These are phyloP conservation scores for Blastobotrys parvus DNA, from an alignment of 805 yeast species.

Conservation along the genomic window DNA sequence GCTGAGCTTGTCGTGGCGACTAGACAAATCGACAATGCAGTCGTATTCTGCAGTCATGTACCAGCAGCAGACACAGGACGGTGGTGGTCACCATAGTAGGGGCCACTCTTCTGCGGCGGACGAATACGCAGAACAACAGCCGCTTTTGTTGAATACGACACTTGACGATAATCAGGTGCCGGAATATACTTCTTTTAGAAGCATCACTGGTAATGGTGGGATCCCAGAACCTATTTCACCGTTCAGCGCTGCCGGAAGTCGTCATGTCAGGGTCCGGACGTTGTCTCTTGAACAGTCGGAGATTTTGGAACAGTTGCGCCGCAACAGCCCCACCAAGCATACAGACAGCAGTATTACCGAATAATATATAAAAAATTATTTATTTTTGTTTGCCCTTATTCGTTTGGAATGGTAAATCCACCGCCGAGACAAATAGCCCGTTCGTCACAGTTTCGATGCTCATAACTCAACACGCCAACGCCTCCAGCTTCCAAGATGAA, in stretches of 20 bases:
- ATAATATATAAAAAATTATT: too few relatives aligned
- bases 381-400: too few relatives aligned
- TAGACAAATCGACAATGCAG: conserved; percentile 7
- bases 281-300: conserved; percentile 48
- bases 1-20: conserved; percentile 50
- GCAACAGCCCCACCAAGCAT: background rate
- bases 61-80: background rate
- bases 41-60: background rate
- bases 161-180: background rate
- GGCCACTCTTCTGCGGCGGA: background rate
- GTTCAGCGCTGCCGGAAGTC: conserved; percentile 10
- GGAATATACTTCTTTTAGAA: conserved; percentile 25
- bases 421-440: conserved; percentile 84
- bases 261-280: conserved; percentile 26
- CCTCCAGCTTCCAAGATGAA: conserved; percentile 92
- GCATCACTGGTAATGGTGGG: conserved; percentile 16
- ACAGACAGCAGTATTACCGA: too few relatives aligned
- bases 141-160: conserved; percentile 1
- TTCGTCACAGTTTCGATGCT: conserved; percentile 74
- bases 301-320: conserved; percentile 38
- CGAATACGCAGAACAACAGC: background rate
- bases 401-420: conserved; percentile 54
- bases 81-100: background rate
- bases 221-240: conserved; percentile 18
- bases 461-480: conserved; percentile 84